Conservation (phyloP, 805 yeast genomes). For the Tetrapisispora iriomotensis region DNA sequence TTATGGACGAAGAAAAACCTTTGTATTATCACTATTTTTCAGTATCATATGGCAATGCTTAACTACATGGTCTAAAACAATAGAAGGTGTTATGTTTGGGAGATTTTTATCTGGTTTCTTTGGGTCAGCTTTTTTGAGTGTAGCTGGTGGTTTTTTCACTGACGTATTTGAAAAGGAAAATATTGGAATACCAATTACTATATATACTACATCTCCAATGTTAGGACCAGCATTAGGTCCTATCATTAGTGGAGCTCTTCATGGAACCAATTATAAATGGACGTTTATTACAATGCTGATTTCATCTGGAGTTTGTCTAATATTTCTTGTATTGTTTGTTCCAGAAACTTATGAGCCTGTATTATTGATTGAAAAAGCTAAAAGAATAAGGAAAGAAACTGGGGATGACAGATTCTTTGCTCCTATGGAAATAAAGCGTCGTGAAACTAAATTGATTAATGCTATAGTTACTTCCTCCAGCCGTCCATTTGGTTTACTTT, state of each 20-base stretch:
- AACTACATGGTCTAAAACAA: constrained; percentile 48
- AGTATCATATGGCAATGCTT: constrained; percentile 49
- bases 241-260: constrained; percentile 45
- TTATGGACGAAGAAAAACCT: constrained; percentile 50
- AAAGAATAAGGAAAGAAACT: constrained; percentile 40
- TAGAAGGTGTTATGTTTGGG: constrained; percentile 53
- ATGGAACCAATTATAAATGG: constrained; percentile 55
- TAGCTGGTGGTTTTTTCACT: constrained; percentile 69
- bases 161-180: constrained; percentile 55
- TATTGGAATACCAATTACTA: constrained; percentile 60
- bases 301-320: constrained; percentile 48
- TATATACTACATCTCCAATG: constrained; percentile 54
- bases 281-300: constrained; percentile 54
- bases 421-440: constrained; percentile 32
- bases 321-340: constrained; percentile 35
- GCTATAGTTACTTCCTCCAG: constrained; percentile 38
- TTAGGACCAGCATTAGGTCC: constrained; percentile 69
- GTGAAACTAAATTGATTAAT: constrained; percentile 33
- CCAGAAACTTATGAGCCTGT: constrained; percentile 61
- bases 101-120: constrained; percentile 63
- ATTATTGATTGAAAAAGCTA: constrained; percentile 42
- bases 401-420: constrained; percentile 41
- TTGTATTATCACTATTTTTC: constrained; percentile 50
- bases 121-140: constrained; percentile 65
- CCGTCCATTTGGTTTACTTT: constrained; percentile 42